Evolutionary conservation across 768 basidiomycete genomes (phyloP), one percentile per base, ranked within the genome.

Genomic region (Boletus patriciae): DNA sequence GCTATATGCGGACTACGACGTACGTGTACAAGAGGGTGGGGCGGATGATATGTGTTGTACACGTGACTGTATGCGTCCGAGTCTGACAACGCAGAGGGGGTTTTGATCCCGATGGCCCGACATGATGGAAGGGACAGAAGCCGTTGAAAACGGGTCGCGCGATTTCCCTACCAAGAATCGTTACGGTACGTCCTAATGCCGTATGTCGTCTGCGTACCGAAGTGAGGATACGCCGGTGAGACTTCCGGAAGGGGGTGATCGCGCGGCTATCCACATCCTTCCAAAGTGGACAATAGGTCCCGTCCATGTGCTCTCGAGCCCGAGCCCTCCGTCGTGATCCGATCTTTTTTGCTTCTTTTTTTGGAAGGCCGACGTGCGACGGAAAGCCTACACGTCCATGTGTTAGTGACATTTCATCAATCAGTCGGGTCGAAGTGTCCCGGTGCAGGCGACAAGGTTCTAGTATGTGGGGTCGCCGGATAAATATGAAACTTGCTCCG

Each of bases 251-350:
- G 23, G 37, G 43, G 29, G 52, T 55, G 53, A 66, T 62, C 66
- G 53, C 50, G 57, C 51, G 64, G 57, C 45, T 51, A 57, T 44
- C 66, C 64, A 61, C 61, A 58, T 63, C 67, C 47, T 63, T 63
- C 63, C 61, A 63, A 61, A 63, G 50, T 15, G 34, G 48, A 46
- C 46, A 21, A 6, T n/a, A 21, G 41, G 21, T 46, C 52, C 41
- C 18, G 44, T 34, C 37, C 52, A 42, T 61, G 50, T 44, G 45
- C 45, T 42, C 10, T 33, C 12, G 29, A 25, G 25, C 41, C 53
- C 37, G 29, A 25, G 25, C 41, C 53, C 37, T 12, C 42, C 43
- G 36, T 48, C 27, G 9, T 55, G 55, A 58, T 61, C 58, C 63
- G 50, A 55, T 34, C 38, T 6, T 13, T 51, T 11, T 43, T 40